These are phyloP conservation scores for Aegilops umbellulata DNA, from an alignment of 176 grass and related monocot species.

Conservation along the genomic window DNA sequence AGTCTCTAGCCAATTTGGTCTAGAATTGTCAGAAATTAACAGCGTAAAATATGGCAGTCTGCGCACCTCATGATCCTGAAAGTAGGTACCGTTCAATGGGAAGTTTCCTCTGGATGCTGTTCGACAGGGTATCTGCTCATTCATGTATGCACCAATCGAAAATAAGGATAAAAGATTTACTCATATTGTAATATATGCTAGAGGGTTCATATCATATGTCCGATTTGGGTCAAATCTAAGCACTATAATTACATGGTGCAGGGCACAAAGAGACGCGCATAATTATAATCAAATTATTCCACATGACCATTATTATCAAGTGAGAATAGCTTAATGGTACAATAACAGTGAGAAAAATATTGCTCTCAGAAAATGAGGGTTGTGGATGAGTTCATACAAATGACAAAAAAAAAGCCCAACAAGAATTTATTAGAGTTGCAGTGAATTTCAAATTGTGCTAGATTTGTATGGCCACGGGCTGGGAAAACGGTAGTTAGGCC, in stretches of 20 bases:
- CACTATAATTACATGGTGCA: not conserved
- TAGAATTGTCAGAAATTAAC: not conserved
- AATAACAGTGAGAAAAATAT: not conserved
- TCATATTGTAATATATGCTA: constrained; percentile 1
- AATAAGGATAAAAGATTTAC: not conserved
- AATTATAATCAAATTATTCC: not conserved
- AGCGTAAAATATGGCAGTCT: not conserved
- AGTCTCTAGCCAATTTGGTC: constrained; percentile 16
- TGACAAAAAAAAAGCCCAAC: not conserved
- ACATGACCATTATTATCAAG: not conserved
- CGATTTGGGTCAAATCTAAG: not conserved
- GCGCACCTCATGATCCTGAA: constrained; percentile 82
- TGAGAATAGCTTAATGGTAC: not conserved
- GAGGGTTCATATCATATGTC: not conserved
- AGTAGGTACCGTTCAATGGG: constrained; percentile 95
- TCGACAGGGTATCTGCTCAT: constrained; percentile 82
- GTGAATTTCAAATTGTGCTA: constrained; percentile 6
- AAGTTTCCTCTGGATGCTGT: constrained; percentile 83
- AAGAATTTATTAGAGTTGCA: not conserved
- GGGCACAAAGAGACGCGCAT: not conserved
- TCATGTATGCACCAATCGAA: not conserved
- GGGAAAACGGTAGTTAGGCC: not conserved
- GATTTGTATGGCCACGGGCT: not conserved
- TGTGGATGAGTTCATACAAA: constrained; percentile 9
- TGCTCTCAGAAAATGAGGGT: not conserved